These are phyloP conservation scores for Amanita thiersii DNA, from an alignment of 768 basidiomycete genomes.

Conservation along the genomic window DNA sequence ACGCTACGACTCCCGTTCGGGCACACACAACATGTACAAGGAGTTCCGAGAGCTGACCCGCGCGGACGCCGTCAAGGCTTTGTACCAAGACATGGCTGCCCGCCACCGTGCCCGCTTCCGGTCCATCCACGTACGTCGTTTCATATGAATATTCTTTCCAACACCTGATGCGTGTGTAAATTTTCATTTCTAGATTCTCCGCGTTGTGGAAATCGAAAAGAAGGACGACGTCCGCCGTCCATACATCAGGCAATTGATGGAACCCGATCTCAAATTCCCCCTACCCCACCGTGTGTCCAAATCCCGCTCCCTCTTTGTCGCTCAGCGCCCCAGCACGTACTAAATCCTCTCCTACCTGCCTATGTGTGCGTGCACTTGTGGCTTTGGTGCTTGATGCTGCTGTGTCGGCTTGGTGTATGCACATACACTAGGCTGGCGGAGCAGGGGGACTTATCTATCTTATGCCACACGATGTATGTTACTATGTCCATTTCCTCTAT, in stretches of 20 bases:
- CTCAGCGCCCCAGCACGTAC: slow-evolving; percentile 72
- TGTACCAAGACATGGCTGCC: slow-evolving; percentile 99
- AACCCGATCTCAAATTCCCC: slow-evolving; percentile 92
- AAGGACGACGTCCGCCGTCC: slow-evolving; percentile 87
- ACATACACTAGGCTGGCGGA: too few species aligned
- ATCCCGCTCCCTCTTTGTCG: slow-evolving; percentile 73
- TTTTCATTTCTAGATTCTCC: slow-evolving; percentile 65
- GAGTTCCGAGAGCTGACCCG: slow-evolving; percentile 95
- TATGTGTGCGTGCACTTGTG: too few species aligned
- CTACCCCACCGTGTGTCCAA: slow-evolving; percentile 85
- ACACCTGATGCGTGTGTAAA: background rate
- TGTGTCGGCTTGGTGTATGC: too few species aligned
- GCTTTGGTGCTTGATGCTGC: too few species aligned
- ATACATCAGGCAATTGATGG: slow-evolving; percentile 95
- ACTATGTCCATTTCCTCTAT: too few species aligned
- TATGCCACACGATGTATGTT: too few species aligned
- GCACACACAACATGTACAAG: slow-evolving; percentile 99
- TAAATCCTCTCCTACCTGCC: slow-evolving; percentile 23
- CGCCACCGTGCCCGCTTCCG: slow-evolving; percentile 99
- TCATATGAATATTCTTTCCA: background rate
- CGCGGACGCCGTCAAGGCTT: slow-evolving; percentile 88
- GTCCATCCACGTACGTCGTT: slow-evolving; percentile 81
- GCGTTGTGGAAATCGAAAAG: slow-evolving; percentile 95
- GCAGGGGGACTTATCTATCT: too few species aligned
- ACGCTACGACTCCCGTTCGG: slow-evolving; percentile 98